Percentiles rank a stretch among this genome's conserved stretches.
Conservation (phyloP, 805 yeast genomes). For the Candida vaughaniae region DNA sequence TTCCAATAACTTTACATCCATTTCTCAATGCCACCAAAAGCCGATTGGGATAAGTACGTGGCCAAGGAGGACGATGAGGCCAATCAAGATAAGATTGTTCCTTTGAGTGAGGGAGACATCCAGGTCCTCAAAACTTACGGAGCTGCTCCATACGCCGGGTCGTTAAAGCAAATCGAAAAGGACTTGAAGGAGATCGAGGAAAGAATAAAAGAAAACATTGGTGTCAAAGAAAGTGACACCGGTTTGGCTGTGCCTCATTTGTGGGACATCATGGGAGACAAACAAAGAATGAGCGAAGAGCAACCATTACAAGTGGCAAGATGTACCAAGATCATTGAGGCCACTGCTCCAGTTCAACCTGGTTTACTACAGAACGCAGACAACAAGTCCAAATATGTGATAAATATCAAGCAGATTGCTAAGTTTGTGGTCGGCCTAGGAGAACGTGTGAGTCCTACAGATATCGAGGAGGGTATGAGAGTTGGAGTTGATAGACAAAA, state of each 20-base stretch:
- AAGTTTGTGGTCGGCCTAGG: constrained; percentile 94
- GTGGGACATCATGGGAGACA: constrained; percentile 98
- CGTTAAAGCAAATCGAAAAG: constrained; percentile 78
- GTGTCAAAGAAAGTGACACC: constrained; percentile 92
- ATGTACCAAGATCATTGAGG: constrained; percentile 93
- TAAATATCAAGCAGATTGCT: constrained; percentile 96
- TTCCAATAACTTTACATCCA: too few relatives aligned
- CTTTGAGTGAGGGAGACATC: constrained; percentile 93
- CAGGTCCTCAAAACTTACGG: constrained; percentile 97
- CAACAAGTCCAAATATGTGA: constrained; percentile 88
- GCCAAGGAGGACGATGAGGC: constrained; percentile 70
- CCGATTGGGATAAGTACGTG: constrained; percentile 96
- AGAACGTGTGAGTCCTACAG: constrained; percentile 96
- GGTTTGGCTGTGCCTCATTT: constrained; percentile 96
- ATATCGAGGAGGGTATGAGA: constrained; percentile 99
- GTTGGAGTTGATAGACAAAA: constrained; percentile 98
- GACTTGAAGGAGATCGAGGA: constrained; percentile 83
- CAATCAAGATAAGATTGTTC: constrained; percentile 72
- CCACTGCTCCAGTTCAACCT: constrained; percentile 35
- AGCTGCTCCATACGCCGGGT: constrained; percentile 89
- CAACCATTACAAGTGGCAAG: constrained; percentile 98
- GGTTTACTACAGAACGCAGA: constrained; percentile 57
- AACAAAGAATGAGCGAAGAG: constrained; percentile 87
- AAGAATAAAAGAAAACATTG: constrained; percentile 91
- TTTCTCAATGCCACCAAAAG: constrained; percentile 91